Conservation (phyloP, 2,329 filamentous ascomycete species). For the Cladosporium sp. region DNA sequence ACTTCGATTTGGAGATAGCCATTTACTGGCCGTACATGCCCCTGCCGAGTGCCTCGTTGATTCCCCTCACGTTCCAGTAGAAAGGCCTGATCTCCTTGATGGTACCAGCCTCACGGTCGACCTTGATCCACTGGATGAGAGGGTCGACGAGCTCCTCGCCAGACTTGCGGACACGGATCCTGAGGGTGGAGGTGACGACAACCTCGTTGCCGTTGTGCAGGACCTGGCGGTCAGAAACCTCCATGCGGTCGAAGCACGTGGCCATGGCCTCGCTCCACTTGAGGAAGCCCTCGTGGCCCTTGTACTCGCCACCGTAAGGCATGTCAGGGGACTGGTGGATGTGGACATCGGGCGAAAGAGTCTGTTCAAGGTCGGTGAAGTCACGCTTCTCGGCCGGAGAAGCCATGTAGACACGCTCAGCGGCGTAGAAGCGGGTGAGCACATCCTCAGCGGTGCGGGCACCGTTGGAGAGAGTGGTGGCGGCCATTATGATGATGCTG, state of each 20-base stretch:
- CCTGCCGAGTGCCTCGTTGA: constrained; percentile 18
- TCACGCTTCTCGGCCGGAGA: constrained; percentile 27
- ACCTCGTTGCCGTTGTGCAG: constrained; percentile 31
- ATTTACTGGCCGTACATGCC: constrained; percentile 12
- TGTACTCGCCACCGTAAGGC: constrained; percentile 32
- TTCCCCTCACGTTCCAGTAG: constrained; percentile 34
- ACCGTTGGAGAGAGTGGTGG: constrained; percentile 8
- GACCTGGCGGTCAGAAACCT: constrained; percentile 29
- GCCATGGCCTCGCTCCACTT: constrained; percentile 32
- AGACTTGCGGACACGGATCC: constrained; percentile 29
- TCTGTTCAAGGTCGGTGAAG: constrained; percentile 28
- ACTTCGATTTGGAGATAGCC: no score
- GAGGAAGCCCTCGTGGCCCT: constrained; percentile 30
- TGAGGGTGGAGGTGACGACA: constrained; percentile 25
- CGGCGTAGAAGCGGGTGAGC: constrained; percentile 33
- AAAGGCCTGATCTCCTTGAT: constrained; percentile 32
- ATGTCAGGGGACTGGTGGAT: constrained; percentile 33
- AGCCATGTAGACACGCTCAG: constrained; percentile 34
- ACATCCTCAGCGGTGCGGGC: constrained; percentile 19
- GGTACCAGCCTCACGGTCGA: constrained; percentile 31
- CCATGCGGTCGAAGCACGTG: constrained; percentile 25
- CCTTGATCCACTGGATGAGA: constrained; percentile 29
- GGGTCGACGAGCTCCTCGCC: constrained; percentile 29
- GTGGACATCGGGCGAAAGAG: constrained; percentile 24
- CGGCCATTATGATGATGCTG: constrained; percentile 6